Evolutionary conservation across 306 rosid species (phyloP).

Genomic region (Vicia villosa): DNA sequence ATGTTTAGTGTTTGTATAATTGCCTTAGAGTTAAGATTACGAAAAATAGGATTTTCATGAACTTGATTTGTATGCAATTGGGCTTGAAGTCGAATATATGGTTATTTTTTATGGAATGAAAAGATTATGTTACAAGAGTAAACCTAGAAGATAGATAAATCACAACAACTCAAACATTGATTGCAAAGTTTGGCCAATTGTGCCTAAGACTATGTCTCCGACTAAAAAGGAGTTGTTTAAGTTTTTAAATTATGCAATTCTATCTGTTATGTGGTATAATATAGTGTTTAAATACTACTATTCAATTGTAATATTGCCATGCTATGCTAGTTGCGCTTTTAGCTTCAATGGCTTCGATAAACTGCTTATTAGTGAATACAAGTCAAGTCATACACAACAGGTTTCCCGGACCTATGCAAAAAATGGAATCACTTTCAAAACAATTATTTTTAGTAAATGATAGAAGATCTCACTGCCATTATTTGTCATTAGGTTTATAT

Average conservation of each 20-base stretch:
- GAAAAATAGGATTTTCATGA: background rate
- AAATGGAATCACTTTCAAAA: background rate
- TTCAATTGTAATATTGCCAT: background rate
- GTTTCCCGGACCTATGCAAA: background rate
- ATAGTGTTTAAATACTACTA: background rate
- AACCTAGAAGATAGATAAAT: background rate
- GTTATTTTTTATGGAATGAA: background rate
- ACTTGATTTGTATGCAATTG: background rate
- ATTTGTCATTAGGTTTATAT: conserved; percentile 9
- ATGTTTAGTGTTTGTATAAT: background rate
- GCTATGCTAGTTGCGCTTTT: background rate
- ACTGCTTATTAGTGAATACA: background rate
- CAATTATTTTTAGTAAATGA: background rate
- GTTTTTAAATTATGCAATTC: background rate
- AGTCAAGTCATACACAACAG: background rate
- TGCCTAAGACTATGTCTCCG: background rate
- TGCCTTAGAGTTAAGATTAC: background rate
- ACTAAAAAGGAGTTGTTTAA: background rate
- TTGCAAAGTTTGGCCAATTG: background rate
- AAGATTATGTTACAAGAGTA: background rate
- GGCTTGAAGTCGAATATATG: background rate
- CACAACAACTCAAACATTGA: background rate
- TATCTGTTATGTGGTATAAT: background rate
- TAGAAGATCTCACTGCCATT: background rate
- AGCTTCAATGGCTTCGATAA: background rate